Evolutionary conservation across 176 grass and related monocot genomes (phyloP).

Genomic region (Tuctoria greenei): DNA sequence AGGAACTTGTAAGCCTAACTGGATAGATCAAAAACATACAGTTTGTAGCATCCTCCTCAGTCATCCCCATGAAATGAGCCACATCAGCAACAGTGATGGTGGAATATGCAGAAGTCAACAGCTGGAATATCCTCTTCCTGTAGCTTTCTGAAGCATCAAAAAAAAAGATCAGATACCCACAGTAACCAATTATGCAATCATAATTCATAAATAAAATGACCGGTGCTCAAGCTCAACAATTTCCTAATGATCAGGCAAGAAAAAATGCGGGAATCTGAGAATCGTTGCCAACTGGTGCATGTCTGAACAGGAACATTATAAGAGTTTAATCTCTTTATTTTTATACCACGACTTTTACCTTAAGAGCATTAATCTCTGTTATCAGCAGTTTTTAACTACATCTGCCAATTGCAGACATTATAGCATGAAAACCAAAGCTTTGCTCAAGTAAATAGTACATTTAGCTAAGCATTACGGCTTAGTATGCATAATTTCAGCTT

Average conservation of each 20-base stretch:
- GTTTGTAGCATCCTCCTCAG: constrained; percentile 71
- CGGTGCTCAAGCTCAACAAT: neutral
- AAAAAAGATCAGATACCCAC: neutral
- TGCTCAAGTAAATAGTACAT: neutral
- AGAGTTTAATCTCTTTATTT: neutral
- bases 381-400: neutral
- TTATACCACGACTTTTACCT: neutral
- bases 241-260: constrained; percentile 16
- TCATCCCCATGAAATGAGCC: constrained; percentile 88
- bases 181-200: neutral
- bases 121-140: constrained; percentile 87
- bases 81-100: constrained; percentile 69
- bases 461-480: neutral
- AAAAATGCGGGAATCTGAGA: neutral
- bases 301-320: neutral
- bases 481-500: neutral
- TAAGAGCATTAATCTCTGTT: neutral
- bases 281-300: neutral
- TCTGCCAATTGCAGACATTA: neutral
- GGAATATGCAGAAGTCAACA: constrained; percentile 86
- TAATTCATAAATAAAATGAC: neutral
- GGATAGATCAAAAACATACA: constrained; percentile 55
- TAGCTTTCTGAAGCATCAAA: constrained; percentile 69
- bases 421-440: neutral
- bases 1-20: constrained; percentile 3